Conservation (phyloP, 1,284 basidiomycete species). For the Marasmius fiardii region DNA sequence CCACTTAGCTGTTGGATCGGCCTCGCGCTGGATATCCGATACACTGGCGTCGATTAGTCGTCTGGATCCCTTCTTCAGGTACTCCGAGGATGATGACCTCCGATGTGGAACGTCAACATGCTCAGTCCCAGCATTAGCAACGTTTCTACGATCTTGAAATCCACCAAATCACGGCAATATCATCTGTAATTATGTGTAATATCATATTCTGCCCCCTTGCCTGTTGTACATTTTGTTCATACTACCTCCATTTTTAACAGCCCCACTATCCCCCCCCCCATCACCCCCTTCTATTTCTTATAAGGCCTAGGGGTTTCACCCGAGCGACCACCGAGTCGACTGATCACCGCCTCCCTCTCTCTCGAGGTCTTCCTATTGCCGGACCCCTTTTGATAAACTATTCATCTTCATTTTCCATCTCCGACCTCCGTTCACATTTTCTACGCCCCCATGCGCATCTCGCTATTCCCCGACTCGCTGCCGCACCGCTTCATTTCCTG, state of each 20-base stretch:
- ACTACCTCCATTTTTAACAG: constrained; percentile 3
- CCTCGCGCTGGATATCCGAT: constrained; percentile 57
- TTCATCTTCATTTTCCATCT: not conserved
- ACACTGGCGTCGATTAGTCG: constrained; percentile 53
- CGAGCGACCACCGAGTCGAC: constrained; percentile 22
- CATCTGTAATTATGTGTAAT: not conserved
- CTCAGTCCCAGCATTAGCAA: not conserved
- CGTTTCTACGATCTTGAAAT: not conserved
- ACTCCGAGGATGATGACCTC: not conserved
- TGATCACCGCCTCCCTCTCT: constrained; percentile 29
- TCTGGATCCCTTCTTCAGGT: constrained; percentile 16
- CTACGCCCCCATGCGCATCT: constrained; percentile 8
- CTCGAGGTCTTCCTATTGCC: constrained; percentile 1
- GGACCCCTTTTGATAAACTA: not conserved
- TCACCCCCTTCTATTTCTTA: constrained; percentile 4
- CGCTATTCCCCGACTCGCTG: constrained; percentile 15
- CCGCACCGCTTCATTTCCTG: constrained; percentile 10
- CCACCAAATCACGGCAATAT: not conserved
- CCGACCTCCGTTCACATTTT: constrained; percentile 8
- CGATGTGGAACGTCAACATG: not conserved
- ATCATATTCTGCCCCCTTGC: not conserved
- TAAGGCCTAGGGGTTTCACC: not conserved
- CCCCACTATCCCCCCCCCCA: constrained; percentile 4
- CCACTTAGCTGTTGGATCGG: constrained; percentile 74
- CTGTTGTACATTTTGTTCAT: constrained; percentile 5